phyloP scores from a whole-genome alignment of 2,329 filamentous ascomycete genomes.

The Penicillium digitatum region DNA sequence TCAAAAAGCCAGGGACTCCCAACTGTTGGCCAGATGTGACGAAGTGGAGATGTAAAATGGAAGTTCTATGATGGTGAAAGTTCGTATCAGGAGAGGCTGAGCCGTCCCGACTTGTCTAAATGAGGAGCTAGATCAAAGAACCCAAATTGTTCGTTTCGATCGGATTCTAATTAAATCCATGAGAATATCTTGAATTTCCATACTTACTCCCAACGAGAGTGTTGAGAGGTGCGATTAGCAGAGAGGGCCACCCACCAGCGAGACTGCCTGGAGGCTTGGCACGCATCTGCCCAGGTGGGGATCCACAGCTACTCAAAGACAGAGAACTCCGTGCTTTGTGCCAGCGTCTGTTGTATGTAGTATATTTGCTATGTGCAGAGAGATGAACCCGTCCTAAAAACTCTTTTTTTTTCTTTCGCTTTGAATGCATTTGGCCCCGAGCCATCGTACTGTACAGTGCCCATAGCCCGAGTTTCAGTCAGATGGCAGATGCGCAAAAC shows the following conservation, averaged over 20 bases:
- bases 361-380: background rate
- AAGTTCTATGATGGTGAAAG: constrained; percentile 15
- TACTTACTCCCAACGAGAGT: background rate
- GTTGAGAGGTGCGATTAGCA: constrained; percentile 14
- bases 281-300: background rate
- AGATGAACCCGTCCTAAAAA: background rate
- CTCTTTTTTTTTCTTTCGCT: constrained; percentile 14
- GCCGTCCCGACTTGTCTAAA: background rate
- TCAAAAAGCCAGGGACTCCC: constrained; percentile 1
- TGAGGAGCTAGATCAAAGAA: background rate
- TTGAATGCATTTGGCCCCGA: constrained; percentile 15
- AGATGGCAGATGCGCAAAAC: constrained; percentile 13
- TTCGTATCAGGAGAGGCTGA: constrained; percentile 12
- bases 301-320: constrained; percentile 3
- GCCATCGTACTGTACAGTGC: constrained; percentile 23
- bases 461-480: constrained; percentile 14
- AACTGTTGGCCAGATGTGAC: constrained; percentile 1
- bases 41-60: constrained; percentile 8
- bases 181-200: background rate
- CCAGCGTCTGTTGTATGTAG: background rate
- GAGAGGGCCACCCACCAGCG: constrained; percentile 14
- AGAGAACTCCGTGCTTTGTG: too few species aligned
- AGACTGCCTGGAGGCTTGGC: constrained; percentile 24
- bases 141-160: constrained; percentile 9
- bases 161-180: constrained; percentile 9